Percentiles rank a stretch among this genome's conserved stretches.
phyloP scores from a whole-genome alignment of 768 basidiomycete genomes.

The Boletus subcaerulescens region DNA sequence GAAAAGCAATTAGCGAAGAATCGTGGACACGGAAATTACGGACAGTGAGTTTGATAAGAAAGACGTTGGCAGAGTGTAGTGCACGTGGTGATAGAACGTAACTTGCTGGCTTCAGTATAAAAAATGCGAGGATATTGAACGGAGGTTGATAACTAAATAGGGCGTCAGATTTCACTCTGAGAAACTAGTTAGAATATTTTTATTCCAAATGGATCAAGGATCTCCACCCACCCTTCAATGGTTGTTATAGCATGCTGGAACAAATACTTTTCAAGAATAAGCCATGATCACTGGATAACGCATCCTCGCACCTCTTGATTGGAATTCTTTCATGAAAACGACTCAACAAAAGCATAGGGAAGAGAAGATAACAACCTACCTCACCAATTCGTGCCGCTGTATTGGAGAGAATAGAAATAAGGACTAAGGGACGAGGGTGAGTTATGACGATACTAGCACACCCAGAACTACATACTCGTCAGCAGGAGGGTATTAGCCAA shows the following conservation, averaged over 20 bases:
- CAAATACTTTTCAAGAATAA: slow-evolving; percentile 55
- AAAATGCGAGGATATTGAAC: slow-evolving; percentile 79
- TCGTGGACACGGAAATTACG: slow-evolving; percentile 15
- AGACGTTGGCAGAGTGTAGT: slow-evolving; percentile 82
- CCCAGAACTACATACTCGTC: slow-evolving; percentile 55
- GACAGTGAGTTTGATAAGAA: slow-evolving; percentile 79
- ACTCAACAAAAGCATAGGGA: background rate
- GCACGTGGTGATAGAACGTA: slow-evolving; percentile 72
- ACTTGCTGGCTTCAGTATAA: slow-evolving; percentile 75
- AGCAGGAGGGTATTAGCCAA: slow-evolving; percentile 74
- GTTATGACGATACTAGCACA: background rate
- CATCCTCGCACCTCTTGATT: slow-evolving; percentile 49
- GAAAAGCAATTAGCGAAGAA: background rate
- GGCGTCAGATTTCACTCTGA: slow-evolving; percentile 83
- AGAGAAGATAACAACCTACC: slow-evolving; percentile 31
- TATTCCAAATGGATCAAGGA: background rate
- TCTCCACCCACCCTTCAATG: slow-evolving; percentile 68
- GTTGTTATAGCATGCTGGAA: slow-evolving; percentile 87
- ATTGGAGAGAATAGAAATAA: slow-evolving; percentile 90
- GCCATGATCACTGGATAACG: background rate
- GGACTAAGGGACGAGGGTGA: slow-evolving; percentile 33
- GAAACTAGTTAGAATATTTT: slow-evolving; percentile 2
- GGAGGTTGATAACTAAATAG: slow-evolving; percentile 92
- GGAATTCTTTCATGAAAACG: slow-evolving; percentile 43
- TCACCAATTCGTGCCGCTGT: slow-evolving; percentile 78